Base-by-base conservation (phyloP, 2,329 filamentous ascomycete genomes). In the Penicillium expansum region DNA sequence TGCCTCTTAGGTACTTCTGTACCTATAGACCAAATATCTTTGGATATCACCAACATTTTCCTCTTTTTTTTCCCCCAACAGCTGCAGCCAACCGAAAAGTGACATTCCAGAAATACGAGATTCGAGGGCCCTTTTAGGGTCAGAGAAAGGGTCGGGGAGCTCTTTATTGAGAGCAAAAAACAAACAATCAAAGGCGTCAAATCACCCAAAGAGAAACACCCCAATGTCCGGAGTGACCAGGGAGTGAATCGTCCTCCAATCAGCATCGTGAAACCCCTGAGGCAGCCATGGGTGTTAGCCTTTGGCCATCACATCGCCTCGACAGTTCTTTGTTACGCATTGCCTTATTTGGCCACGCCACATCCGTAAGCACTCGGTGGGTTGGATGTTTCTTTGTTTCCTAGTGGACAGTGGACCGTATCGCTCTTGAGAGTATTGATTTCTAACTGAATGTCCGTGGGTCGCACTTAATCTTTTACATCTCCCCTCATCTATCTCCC, bases 241-340 rank as follows among this genome's bases (percentile, higher is more conserved):
- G 35, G 52, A 55, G n/a, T 38, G 27, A 18, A 52, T 14, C 20
- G 4, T 35, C 52, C 52, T 55, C 54, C 54, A 56, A 56, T 56
- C 54, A 56, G 52, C 16, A 52, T 30, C 39, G 27, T 43, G 38
- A 37, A 27, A 52, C 47, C 56, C 58, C 57, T 57, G 54, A 42
- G 59, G 44, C 29, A 52, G 37, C 29, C 52, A 57, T 58, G 51
- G 32, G 42, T 49, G 52, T 57, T 39, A 30, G 13, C 41, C 37
- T 51, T 30, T 52, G 50, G 32, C 20, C 54, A 32, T 56, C 42
- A 52, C 33, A 55, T 54, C 43, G 38, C 45, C 39, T 57, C 33
- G 49, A 48, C 45, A 35, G 52, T 63, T 62, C 62, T 64, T 62
- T 64, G n/a, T 32, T 48, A 41, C 38, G 38, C 33, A 55, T 55